Evolutionary conservation across 805 yeast species (phyloP), one percentile per base, ranked within the genome.

Genomic region (Scheffersomyces ergatensis): DNA sequence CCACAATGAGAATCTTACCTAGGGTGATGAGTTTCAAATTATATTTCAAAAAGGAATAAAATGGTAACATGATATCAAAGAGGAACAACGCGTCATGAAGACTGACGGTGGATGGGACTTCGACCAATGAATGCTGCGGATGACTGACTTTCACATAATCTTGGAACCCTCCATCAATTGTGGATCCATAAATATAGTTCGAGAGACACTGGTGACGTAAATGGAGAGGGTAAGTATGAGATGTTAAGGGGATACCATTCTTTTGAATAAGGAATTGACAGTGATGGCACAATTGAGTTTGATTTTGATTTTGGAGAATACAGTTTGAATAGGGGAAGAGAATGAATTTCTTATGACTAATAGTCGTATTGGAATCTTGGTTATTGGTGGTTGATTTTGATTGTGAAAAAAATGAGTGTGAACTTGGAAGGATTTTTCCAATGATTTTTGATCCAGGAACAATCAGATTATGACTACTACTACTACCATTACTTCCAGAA

Each of bases 81-180:
- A 62, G 44, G 36, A 65, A 63, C 38, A 67, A 60, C 30, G 58
- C 54, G 45, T 69, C 74, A 45, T 68, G 74, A 18, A 60, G 45
- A 33, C 66, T 58, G 11, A 67, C 53, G 34, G 50, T 53, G 4
- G 43, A 45, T 1, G 72, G 71, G 3, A 67, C 42, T 15, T 44
- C 45, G 11, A 68, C 47, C 33, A 67, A 47, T 17, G 54, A 42
- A 21, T 53, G 37, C 14, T 51, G 48, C 0, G 70, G 63, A 33
- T 48, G 35, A 7, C 48, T 49, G 3, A 68, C 50, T 27, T 56
- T 52, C 23, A 69, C 45, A 42, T 45, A 62, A 33, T 68, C 72
- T 46, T 67, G 73, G 15, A 69, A 47, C 3, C 74, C 74, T 7
- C 74, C 74, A 36, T 67, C 63, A 3, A 68, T 36, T 35, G 61